These are phyloP conservation scores for Auricularia sp. DNA, from an alignment of 768 basidiomycete species.

Conservation along the genomic window DNA sequence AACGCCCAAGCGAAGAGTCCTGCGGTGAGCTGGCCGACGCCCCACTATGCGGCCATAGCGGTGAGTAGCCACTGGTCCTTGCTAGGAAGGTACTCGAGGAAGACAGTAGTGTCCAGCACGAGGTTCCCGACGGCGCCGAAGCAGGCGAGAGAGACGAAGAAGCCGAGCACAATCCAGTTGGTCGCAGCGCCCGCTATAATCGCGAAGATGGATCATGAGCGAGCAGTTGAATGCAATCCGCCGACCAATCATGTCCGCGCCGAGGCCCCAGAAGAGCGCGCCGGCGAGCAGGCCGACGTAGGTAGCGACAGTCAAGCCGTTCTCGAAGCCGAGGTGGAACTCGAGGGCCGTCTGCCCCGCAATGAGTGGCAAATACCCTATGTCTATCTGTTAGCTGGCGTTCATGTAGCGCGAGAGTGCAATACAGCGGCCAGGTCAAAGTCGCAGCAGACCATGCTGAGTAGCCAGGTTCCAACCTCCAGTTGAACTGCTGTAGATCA, in stretches of 20 bases:
- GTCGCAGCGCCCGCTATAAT: conserved; percentile 37
- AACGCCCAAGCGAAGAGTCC: conserved; percentile 46
- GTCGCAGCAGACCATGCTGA: too few relatives aligned
- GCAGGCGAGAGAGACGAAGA: conserved; percentile 36
- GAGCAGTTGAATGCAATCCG: conserved; percentile 44
- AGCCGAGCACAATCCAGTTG: conserved; percentile 10
- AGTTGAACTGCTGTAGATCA: too few relatives aligned
- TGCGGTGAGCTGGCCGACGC: conserved; percentile 39
- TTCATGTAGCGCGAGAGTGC: too few relatives aligned
- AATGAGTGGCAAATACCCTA: not conserved
- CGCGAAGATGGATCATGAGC: conserved; percentile 43
- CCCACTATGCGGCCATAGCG: conserved; percentile 45
- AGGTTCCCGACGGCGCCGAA: conserved; percentile 50
- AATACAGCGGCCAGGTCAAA: too few relatives aligned
- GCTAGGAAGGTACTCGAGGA: conserved; percentile 27
- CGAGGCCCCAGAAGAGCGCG: conserved; percentile 37
- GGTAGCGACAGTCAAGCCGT: conserved; percentile 31
- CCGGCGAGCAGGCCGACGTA: conserved; percentile 46
- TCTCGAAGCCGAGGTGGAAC: not conserved
- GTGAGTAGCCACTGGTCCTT: conserved; percentile 39
- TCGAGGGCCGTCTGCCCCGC: not conserved
- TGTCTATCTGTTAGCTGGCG: too few relatives aligned
- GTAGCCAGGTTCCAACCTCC: too few relatives aligned
- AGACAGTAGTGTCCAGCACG: conserved; percentile 44
- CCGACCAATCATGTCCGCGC: conserved; percentile 43